Evolutionary conservation across 495 filamentous ascomycete species (phyloP).

Genomic region (Penicillium manginii): DNA sequence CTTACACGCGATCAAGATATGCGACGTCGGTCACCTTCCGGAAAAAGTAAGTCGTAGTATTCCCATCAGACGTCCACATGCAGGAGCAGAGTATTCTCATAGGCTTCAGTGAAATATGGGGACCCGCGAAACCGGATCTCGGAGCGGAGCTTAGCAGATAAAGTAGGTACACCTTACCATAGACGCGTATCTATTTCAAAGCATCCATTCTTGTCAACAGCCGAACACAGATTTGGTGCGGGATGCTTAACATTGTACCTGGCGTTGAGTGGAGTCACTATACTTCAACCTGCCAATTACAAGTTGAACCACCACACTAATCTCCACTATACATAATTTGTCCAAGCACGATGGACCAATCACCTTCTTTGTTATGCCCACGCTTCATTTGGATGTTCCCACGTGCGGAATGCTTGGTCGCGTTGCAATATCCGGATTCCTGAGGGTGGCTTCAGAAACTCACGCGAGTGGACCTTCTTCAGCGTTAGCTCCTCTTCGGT

Average conservation of each 20-base stretch:
- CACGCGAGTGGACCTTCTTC: no score
- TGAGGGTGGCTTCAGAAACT: no score
- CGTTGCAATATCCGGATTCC: neutral
- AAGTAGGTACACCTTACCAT: neutral
- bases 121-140: slow-evolving; percentile 6
- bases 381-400: slow-evolving; percentile 3
- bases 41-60: neutral
- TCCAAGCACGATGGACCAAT: slow-evolving; percentile 1
- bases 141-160: neutral
- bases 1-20: neutral
- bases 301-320: neutral
- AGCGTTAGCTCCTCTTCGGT: no score
- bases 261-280: neutral
- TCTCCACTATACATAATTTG: neutral
- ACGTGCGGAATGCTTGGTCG: slow-evolving; percentile 10
- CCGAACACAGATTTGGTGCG: neutral
- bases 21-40: slow-evolving; percentile 1
- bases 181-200: neutral
- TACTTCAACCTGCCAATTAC: neutral
- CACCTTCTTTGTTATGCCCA: slow-evolving; percentile 4
- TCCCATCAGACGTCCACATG: no score
- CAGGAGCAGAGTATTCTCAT: slow-evolving; percentile 2
- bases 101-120: slow-evolving; percentile 2
- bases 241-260: slow-evolving; percentile 4
- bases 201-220: neutral